phyloP scores from a whole-genome alignment of 495 filamentous ascomycete species.

The Saxophila tyrrhenica region DNA sequence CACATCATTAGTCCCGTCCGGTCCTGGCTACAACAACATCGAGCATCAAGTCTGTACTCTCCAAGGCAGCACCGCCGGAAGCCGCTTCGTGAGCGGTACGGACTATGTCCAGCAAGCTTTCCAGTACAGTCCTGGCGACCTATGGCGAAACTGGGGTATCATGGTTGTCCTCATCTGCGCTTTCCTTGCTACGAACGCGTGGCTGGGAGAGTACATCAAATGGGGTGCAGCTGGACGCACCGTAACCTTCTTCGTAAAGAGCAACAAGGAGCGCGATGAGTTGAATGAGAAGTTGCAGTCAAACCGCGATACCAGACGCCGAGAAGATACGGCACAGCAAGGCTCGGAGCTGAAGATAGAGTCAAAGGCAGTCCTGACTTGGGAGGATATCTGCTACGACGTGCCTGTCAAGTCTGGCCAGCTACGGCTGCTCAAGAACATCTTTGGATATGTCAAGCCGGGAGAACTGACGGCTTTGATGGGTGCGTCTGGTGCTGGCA shows the following conservation, averaged over 20 bases:
- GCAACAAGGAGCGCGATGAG: conserved; percentile 55
- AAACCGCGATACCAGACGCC: conserved; percentile 44
- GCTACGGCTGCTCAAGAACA: conserved; percentile 54
- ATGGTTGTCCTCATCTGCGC: conserved; percentile 54
- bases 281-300: conserved; percentile 53
- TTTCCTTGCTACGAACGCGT: conserved; percentile 57
- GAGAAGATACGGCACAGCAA: conserved; percentile 36
- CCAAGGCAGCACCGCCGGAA: conserved; percentile 53
- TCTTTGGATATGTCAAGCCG: conserved; percentile 70
- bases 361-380: conserved; percentile 45
- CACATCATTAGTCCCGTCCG: conserved; percentile 52
- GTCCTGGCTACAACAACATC: conserved; percentile 46
- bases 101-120: conserved; percentile 54
- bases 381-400: conserved; percentile 48
- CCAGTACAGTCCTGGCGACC: conserved; percentile 45
- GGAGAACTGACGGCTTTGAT: conserved; percentile 71
- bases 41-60: conserved; percentile 66
- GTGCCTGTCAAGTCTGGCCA: conserved; percentile 60
- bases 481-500: conserved; percentile 79
- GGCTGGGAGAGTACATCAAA: conserved; percentile 64
- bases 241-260: conserved; percentile 60
- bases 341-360: conserved; percentile 50
- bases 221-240: conserved; percentile 69
- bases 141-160: conserved; percentile 72
- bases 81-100: conserved; percentile 43